phyloP scores from a whole-genome alignment of 805 yeast species.

The Candida jianshihensis region DNA sequence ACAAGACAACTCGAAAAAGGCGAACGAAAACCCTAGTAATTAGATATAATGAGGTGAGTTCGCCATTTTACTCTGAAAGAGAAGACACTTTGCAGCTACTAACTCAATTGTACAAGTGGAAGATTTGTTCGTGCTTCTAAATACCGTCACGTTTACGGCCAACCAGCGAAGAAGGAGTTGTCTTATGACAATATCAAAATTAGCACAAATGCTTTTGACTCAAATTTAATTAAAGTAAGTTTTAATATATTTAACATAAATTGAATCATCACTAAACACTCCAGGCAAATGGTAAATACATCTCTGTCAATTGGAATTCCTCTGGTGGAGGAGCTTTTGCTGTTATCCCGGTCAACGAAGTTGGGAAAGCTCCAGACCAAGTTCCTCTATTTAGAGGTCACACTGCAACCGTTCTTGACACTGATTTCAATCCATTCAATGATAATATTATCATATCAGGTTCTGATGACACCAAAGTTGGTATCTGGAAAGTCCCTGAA shows the following conservation, averaged over 20 bases:
- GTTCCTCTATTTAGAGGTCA: constrained; percentile 95
- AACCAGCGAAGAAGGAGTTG: constrained; percentile 51
- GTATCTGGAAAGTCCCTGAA: constrained; percentile 83
- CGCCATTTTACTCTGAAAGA: too few relatives aligned
- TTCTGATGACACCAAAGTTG: constrained; percentile 76
- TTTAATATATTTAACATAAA: neutral
- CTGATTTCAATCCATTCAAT: constrained; percentile 92
- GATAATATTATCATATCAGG: constrained; percentile 67
- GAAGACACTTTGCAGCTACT: too few relatives aligned
- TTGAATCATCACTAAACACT: neutral
- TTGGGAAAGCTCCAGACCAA: constrained; percentile 89
- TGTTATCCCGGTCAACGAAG: constrained; percentile 77
- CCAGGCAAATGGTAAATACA: constrained; percentile 70
- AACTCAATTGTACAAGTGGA: constrained; percentile 38
- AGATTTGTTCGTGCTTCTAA: constrained; percentile 95
- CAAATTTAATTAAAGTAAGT: constrained; percentile 65
- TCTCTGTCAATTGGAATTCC: constrained; percentile 87
- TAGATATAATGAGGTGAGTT: too few relatives aligned
- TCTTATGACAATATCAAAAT: constrained; percentile 49
- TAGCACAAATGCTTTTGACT: constrained; percentile 94
- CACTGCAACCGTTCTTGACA: constrained; percentile 90
- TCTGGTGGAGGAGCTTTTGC: constrained; percentile 99
- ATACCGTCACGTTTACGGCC: constrained; percentile 94
- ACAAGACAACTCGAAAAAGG: too few relatives aligned
- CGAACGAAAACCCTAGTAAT: too few relatives aligned